Base-by-base conservation (phyloP, 345 rosid species). In the Noccaea bulbosa region DNA sequence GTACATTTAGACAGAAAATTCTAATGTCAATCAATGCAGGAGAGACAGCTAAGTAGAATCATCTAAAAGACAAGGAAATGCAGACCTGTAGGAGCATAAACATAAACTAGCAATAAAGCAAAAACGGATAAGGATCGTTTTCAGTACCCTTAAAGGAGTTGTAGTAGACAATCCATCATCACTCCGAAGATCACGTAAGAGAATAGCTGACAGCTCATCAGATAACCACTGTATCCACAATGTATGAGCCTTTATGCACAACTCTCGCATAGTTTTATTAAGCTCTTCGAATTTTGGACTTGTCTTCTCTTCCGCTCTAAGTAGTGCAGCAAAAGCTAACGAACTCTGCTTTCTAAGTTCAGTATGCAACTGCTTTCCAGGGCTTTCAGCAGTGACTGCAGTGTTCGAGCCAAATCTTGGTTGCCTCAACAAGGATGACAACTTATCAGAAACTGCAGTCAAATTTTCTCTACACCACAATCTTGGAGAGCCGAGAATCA, bases 151-250 rank as follows among this genome's bases (percentile, higher is more conserved):
- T 73, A 88, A 82, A 27, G 93, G 80, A 74, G 82, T 77, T 65
- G 89, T 86, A 34, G 98, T 83, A 12, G 88, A 82, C 67, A 94
- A 84, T 65, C 90, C 93, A 74, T 89, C 98, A 84, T 92, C 99
- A 46, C 57, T 81, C 47, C 75, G 85, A 57, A 94, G 85, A 81
- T 90, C 86, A 54, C 69, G 71, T 38, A 85, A 78, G 62, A 94
- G 87, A 80, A 92, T 86, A 64, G 79, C 70, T 58, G 96, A 92
- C 58, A 94, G 91, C 83, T 87, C 93, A 77, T 84, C 72, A 40
- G 96, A 81, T 60, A 91, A 78, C 99, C 98, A 92, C 48, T 83
- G 81, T 78, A 92, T 92, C 99, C 99, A 92, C 83, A 94, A 80
- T 66, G 73, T 77, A 71, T 92, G 91, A 69, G 99, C 99, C 84